phyloP scores from a whole-genome alignment of 2,329 filamentous ascomycete species.

The Neofusicoccum cordaticola region DNA sequence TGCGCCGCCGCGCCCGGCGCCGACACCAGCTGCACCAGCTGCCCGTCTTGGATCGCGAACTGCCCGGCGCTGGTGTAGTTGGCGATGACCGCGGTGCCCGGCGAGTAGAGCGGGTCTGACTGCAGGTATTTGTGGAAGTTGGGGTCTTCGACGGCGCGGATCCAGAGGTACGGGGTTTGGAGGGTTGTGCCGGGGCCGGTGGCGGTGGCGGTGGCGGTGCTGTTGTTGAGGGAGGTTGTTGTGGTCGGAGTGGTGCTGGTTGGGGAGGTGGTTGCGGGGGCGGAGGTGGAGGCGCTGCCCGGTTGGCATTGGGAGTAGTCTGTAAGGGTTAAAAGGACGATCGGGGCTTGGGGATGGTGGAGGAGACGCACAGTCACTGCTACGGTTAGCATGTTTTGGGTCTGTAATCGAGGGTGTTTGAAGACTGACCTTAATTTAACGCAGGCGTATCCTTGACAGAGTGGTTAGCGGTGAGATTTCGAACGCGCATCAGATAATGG shows the following conservation, averaged over 20 bases:
- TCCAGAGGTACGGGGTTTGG: conserved; percentile 54
- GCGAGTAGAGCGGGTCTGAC: conserved; percentile 33
- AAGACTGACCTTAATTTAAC: background rate
- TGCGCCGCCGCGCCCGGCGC: conserved; percentile 41
- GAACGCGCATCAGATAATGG: background rate
- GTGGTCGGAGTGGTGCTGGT: background rate
- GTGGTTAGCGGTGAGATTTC: background rate
- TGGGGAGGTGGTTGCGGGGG: conserved; percentile 18
- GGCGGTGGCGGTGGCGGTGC: conserved; percentile 24
- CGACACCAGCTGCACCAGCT: conserved; percentile 56
- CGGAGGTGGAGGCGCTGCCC: conserved; percentile 20
- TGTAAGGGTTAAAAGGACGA: background rate
- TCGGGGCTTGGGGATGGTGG: too few relatives aligned
- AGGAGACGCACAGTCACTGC: background rate
- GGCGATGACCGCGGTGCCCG: conserved; percentile 52
- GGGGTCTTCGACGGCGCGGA: conserved; percentile 56
- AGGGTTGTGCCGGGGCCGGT: conserved; percentile 46
- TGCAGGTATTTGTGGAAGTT: conserved; percentile 51
- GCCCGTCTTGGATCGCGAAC: conserved; percentile 53
- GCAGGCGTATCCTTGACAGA: background rate
- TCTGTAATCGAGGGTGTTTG: too few relatives aligned
- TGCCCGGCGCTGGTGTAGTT: conserved; percentile 56
- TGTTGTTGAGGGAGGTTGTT: conserved; percentile 18
- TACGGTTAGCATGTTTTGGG: background rate
- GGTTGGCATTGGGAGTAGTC: conserved; percentile 43